Percentiles rank a stretch among this genome's conserved stretches.
phyloP scores from a whole-genome alignment of 805 yeast genomes.

The Pichia scutulata region DNA sequence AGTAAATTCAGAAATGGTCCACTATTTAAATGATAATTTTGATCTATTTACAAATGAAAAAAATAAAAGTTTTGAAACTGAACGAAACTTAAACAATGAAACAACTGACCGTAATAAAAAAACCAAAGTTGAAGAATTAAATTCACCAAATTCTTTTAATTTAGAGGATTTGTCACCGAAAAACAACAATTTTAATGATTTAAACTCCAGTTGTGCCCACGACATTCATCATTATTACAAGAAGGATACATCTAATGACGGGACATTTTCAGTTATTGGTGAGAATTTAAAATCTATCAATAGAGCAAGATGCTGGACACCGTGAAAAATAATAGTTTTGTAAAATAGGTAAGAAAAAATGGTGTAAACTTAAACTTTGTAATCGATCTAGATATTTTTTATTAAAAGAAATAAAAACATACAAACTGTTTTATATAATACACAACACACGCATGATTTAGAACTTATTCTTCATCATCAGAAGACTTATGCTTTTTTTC shows the following conservation, averaged over 20 bases:
- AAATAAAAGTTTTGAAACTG: background rate
- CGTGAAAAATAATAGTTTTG: background rate
- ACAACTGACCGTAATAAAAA: background rate
- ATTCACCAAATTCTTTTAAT: background rate
- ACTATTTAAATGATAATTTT: background rate
- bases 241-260: background rate
- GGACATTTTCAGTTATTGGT: conserved; percentile 6
- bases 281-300: conserved; percentile 1
- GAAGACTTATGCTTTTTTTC: conserved; percentile 11
- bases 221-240: background rate
- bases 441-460: background rate
- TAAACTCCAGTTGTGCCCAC: background rate
- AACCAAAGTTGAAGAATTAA: background rate
- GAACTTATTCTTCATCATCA: conserved; percentile 2
- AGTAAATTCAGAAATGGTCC: background rate
- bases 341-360: background rate
- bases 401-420: too few relatives aligned
- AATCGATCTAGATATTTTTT: background rate
- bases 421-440: background rate
- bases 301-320: conserved; percentile 4
- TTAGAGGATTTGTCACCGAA: background rate
- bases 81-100: background rate
- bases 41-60: background rate
- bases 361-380: background rate
- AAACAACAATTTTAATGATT: background rate